Percentiles rank a stretch among this genome's conserved stretches.
phyloP scores from a whole-genome alignment of 208 protist genomes.

The Leishmania aethiopica region DNA sequence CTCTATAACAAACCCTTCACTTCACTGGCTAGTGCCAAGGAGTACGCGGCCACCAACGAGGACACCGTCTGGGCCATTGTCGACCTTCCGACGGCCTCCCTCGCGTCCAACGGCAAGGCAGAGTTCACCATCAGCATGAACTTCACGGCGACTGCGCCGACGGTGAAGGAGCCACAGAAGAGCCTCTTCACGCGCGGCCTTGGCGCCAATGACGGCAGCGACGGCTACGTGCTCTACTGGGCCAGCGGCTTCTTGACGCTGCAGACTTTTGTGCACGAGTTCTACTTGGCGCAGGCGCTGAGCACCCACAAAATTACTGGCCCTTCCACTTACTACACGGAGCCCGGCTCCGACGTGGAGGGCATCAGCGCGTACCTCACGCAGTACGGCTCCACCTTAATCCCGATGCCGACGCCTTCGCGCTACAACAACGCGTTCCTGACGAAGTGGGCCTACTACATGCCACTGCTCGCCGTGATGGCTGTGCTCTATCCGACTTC shows the following conservation, averaged over 20 bases:
- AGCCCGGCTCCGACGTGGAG: constrained; percentile 15
- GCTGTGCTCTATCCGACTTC: constrained; percentile 76
- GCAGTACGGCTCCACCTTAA: constrained; percentile 35
- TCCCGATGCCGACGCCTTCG: constrained; percentile 64
- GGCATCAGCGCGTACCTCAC: constrained; percentile 48
- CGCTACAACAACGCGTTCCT: constrained; percentile 60
- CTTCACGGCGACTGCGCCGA: constrained; percentile 78
- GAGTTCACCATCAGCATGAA: constrained; percentile 91
- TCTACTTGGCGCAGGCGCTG: constrained; percentile 44
- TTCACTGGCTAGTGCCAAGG: constrained; percentile 48
- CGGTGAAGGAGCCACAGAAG: constrained; percentile 36
- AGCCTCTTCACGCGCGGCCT: constrained; percentile 47
- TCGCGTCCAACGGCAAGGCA: constrained; percentile 13
- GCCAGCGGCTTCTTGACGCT: constrained; percentile 84
- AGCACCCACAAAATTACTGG: constrained; percentile 1
- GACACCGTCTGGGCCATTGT: constrained; percentile 80
- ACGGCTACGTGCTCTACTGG: constrained; percentile 68
- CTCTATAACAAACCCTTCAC: constrained; percentile 44
- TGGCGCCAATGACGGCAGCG: constrained; percentile 28
- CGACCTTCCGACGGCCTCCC: constrained; percentile 36
- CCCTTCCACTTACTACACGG: constrained; percentile 14
- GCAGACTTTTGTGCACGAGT: constrained; percentile 72
- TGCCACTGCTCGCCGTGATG: constrained; percentile 78
- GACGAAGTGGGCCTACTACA: constrained; percentile 59
- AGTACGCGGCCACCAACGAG: constrained; percentile 50